Conservation (phyloP, 2,329 filamentous ascomycete genomes). For the Talaromyces albobiverticillius region DNA sequence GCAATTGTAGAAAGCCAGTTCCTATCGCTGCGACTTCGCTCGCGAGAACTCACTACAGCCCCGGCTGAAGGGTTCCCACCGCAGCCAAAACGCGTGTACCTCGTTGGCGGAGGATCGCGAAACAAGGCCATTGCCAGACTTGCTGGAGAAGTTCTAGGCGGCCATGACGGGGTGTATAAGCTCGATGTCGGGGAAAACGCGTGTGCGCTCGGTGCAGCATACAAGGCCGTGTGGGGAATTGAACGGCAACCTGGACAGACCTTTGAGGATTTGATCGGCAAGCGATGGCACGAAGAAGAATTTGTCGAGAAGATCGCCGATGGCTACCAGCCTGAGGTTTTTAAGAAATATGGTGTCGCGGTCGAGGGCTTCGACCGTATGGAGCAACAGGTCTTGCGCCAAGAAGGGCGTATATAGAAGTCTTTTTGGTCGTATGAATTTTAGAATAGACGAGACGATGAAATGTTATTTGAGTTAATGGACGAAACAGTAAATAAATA, state of each 20-base stretch:
- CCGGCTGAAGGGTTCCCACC: conserved; percentile 62
- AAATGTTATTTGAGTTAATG: too few relatives aligned
- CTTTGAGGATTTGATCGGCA: conserved; percentile 84
- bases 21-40: conserved; percentile 83
- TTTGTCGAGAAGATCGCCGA: conserved; percentile 79
- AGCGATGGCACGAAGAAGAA: conserved; percentile 79
- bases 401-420: conserved; percentile 18
- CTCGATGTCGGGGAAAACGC: conserved; percentile 94
- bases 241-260: conserved; percentile 67
- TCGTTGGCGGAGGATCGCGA: conserved; percentile 86
- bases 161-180: conserved; percentile 84
- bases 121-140: conserved; percentile 87
- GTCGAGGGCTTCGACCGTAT: conserved; percentile 73
- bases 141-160: conserved; percentile 83
- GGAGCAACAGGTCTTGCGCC: conserved; percentile 63
- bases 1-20: conserved; percentile 93
- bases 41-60: conserved; percentile 67
- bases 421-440: too few relatives aligned
- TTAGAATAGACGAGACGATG: not conserved
- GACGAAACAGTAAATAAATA: not conserved
- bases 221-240: conserved; percentile 92
- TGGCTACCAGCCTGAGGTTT: conserved; percentile 73
- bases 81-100: conserved; percentile 85
- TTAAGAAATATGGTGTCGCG: conserved; percentile 73
- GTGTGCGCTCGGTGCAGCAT: conserved; percentile 88